Base-by-base conservation (phyloP, 2,329 filamentous ascomycete species). In the Exophiala sp. region DNA sequence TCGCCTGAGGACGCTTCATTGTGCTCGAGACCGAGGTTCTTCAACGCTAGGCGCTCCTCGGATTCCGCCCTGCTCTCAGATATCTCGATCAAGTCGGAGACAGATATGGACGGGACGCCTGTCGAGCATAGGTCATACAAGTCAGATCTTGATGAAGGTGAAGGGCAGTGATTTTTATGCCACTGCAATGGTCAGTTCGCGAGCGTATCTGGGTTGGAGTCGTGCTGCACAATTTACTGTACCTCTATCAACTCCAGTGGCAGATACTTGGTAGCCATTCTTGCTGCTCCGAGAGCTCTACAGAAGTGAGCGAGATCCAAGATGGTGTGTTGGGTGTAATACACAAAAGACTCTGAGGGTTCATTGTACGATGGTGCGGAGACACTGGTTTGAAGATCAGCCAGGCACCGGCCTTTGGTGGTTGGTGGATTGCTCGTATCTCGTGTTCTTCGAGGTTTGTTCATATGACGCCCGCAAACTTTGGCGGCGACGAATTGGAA, bases 121-220 rank as follows among this genome's bases (percentile, higher is more conserved):
- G 88, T 92, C 70, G 92, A 88, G 53, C 88, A 86, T 45, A 92
- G 80, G 68, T 95, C 91, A 68, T 79, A 78, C 44, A 92, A 80
- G 68, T 95, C 91, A 68, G 79, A 78, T 58, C 78, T 78, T 60
- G 75, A 75, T 42, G 71, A 71, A 1, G 70, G 74, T 42, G 71
- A 71, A 1, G 70, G 74, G 59, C 81, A 78, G 61, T 80, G 72
- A 32, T 71, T 66, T 65, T 82, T 78, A 78, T 81, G 81, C 79
- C 79, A 83, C 78, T 82, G 56, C 80, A 34, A n/a, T 24, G 20
- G 41, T 43, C 41, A 43, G 41, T 29, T 43, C 20, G 18, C 9
- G 18, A 43, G 18, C n/a, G 9, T 7, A n/a, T 9, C 12, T 18
- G 12, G 21, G 11, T 10, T 24, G 12, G 21, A n/a, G 20, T 9